Evolutionary conservation across 371 early-diverging fungal genomes (phyloP).

Genomic region (Rhizopus delemar): DNA sequence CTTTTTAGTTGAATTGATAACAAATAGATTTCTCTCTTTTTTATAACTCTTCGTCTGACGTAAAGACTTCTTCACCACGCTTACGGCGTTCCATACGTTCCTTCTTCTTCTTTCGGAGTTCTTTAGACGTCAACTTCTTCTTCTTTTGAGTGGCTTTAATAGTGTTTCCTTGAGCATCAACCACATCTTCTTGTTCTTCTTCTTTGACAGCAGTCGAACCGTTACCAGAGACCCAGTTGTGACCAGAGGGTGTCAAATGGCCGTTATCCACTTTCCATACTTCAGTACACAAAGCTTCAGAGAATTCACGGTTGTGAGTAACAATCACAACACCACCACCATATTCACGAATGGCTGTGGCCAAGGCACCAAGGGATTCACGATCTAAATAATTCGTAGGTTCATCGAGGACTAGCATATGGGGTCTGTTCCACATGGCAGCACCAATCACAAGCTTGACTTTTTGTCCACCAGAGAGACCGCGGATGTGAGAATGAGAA

Average conservation of each 20-base stretch:
- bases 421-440: constrained; percentile 84
- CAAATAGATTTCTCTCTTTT: not conserved
- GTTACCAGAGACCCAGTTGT: constrained; percentile 57
- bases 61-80: constrained; percentile 59
- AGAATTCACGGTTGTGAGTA: constrained; percentile 77
- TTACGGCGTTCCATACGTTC: constrained; percentile 59
- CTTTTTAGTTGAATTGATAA: not conserved
- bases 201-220: constrained; percentile 43
- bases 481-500: constrained; percentile 81
- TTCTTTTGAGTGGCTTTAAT: constrained; percentile 52
- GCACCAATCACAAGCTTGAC: constrained; percentile 87
- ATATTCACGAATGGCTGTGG: constrained; percentile 65
- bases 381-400: constrained; percentile 86
- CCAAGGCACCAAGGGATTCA: constrained; percentile 74
- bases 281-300: constrained; percentile 69
- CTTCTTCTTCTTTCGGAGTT: constrained; percentile 62
- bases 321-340: constrained; percentile 80
- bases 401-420: constrained; percentile 88
- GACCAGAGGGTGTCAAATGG: constrained; percentile 52
- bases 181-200: constrained; percentile 42
- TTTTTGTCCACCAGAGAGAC: constrained; percentile 92
- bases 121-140: constrained; percentile 51
- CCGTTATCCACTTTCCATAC: constrained; percentile 79
- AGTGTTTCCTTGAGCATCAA: constrained; percentile 57
- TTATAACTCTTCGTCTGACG: constrained; percentile 53